phyloP scores from a whole-genome alignment of 768 basidiomycete genomes.

The Leucosporidium yakuticum region DNA sequence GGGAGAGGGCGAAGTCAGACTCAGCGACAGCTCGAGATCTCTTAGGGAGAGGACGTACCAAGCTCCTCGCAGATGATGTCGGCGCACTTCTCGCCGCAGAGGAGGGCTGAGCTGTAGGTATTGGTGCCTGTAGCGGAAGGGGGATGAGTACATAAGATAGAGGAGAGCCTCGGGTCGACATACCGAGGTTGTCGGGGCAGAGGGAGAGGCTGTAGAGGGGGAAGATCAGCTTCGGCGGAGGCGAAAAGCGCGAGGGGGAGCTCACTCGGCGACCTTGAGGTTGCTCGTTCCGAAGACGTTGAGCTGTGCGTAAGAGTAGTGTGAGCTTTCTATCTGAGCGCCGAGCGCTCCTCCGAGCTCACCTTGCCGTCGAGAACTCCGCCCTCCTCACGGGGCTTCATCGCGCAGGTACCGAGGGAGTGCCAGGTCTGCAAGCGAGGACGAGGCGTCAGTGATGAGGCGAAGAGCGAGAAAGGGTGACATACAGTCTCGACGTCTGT shows the following conservation, averaged over 20 bases:
- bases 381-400: constrained; percentile 29
- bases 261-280: constrained; percentile 34
- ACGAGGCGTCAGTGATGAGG: not conserved
- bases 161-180: not conserved
- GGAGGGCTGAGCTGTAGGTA: constrained; percentile 3
- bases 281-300: constrained; percentile 28
- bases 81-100: constrained; percentile 21
- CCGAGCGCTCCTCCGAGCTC: not conserved
- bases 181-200: constrained; percentile 45
- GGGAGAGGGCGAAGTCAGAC: not conserved
- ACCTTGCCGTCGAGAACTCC: constrained; percentile 30
- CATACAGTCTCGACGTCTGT: constrained; percentile 56
- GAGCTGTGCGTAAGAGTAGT: constrained; percentile 39
- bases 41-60: not conserved
- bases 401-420: constrained; percentile 49
- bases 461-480: not conserved
- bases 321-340: not conserved
- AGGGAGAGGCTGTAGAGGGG: constrained; percentile 42
- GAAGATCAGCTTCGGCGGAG: not conserved
- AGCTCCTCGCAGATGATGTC: constrained; percentile 2
- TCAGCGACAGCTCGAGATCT: not conserved
- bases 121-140: not conserved
- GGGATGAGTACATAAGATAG: not conserved
- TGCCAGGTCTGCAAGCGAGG: constrained; percentile 54
- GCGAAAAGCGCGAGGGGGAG: not conserved